Evolutionary conservation across 108 stramenopile genomes (phyloP).

Genomic region (Epithemia pelagica): DNA sequence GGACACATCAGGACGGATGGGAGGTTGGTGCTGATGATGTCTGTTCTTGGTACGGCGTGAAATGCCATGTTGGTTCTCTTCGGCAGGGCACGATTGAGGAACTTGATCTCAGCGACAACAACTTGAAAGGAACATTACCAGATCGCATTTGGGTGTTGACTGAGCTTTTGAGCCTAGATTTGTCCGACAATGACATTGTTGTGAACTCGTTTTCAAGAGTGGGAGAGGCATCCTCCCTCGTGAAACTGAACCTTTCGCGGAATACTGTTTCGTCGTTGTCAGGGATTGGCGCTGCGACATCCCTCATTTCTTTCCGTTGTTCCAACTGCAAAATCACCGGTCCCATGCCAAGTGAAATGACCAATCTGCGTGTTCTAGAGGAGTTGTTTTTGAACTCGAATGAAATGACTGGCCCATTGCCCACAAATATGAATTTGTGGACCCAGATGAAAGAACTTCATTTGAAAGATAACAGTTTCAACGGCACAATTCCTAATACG

Average conservation of each 20-base stretch:
- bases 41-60: constrained; percentile 68
- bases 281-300: constrained; percentile 28
- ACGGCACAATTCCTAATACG: constrained; percentile 9
- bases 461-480: constrained; percentile 38
- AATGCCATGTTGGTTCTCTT: constrained; percentile 32
- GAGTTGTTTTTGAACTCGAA: constrained; percentile 8
- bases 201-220: constrained; percentile 47
- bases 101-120: constrained; percentile 53
- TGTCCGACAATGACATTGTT: constrained; percentile 47
- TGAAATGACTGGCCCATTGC: constrained; percentile 6
- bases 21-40: constrained; percentile 19
- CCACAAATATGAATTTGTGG: not conserved
- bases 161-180: constrained; percentile 26
- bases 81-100: constrained; percentile 34
- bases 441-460: constrained; percentile 20
- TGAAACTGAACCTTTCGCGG: constrained; percentile 53
- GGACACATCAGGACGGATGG: constrained; percentile 21
- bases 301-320: constrained; percentile 27
- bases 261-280: constrained; percentile 25
- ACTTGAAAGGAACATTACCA: constrained; percentile 44
- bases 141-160: constrained; percentile 18
- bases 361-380: not conserved
- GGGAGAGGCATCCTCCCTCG: constrained; percentile 52
- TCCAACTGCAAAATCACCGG: constrained; percentile 22
- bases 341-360: constrained; percentile 22